phyloP scores from a whole-genome alignment of 2,329 filamentous ascomycete species.

The Stachybotrys echinatus region DNA sequence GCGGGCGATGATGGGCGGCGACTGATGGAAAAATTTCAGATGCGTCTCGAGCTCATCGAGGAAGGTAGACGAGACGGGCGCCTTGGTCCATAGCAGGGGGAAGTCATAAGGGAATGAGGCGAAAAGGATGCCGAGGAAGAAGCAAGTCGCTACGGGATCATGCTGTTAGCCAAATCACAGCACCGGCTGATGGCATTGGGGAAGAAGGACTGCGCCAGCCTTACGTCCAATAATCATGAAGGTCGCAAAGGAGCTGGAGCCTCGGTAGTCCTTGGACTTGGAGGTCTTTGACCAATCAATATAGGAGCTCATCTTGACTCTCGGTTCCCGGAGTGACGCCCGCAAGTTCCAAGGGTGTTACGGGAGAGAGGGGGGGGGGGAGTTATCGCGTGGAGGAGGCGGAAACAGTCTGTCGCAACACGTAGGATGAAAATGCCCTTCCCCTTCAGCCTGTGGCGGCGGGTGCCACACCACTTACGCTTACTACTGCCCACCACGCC shows the following conservation, averaged over 20 bases:
- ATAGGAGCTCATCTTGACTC: slow-evolving; percentile 25
- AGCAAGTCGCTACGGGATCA: slow-evolving; percentile 73
- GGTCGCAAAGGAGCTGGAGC: slow-evolving; percentile 77
- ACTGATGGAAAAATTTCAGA: slow-evolving; percentile 84
- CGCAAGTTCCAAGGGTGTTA: too few relatives aligned
- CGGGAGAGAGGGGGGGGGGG: too few relatives aligned
- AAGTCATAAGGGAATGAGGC: slow-evolving; percentile 95
- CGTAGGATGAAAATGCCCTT: too few relatives aligned
- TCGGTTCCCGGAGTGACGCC: too few relatives aligned
- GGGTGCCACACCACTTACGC: too few relatives aligned
- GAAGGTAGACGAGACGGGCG: slow-evolving; percentile 60
- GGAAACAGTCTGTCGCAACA: too few relatives aligned
- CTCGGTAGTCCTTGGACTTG: slow-evolving; percentile 51
- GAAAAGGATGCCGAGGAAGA: slow-evolving; percentile 98
- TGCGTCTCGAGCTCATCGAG: slow-evolving; percentile 84
- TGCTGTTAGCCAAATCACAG: slow-evolving; percentile 3
- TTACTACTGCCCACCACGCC: too few relatives aligned
- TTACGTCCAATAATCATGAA: slow-evolving; percentile 94
- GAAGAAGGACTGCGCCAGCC: slow-evolving; percentile 23
- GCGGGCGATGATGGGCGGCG: slow-evolving; percentile 85
- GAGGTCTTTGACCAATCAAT: slow-evolving; percentile 54
- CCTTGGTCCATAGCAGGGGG: slow-evolving; percentile 75
- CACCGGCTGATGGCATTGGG: slow-evolving; percentile 4
- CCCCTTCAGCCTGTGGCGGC: too few relatives aligned
- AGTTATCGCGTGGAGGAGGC: too few relatives aligned